phyloP scores from a whole-genome alignment of 1,284 basidiomycete genomes.

The Apiotrichum montevideense region DNA sequence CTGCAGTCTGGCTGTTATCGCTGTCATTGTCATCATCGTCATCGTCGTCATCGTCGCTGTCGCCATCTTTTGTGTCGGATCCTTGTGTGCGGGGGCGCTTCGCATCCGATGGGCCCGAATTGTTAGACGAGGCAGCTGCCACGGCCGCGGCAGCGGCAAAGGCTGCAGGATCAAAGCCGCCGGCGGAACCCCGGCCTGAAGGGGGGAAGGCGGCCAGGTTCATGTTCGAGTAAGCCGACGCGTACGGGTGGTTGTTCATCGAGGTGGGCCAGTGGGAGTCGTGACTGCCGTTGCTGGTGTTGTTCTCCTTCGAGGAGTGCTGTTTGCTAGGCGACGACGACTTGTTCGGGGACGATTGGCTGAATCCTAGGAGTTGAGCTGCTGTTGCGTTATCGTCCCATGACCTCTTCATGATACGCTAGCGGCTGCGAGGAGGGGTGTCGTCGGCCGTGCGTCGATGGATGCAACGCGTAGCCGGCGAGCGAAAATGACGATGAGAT shows the following conservation, averaged over 20 bases:
- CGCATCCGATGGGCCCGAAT: constrained; percentile 1
- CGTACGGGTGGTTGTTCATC: constrained; percentile 36
- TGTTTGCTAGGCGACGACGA: background rate
- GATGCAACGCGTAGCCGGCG: too few species aligned
- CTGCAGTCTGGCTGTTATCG: constrained; percentile 32
- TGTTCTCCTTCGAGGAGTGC: background rate
- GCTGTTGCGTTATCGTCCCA: constrained; percentile 9
- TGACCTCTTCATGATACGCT: constrained; percentile 11
- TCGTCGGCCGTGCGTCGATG: too few species aligned
- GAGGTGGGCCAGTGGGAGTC: background rate
- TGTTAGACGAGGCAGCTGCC: background rate
- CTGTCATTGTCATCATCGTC: constrained; percentile 31
- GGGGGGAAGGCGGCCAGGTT: constrained; percentile 18
- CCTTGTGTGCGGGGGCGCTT: constrained; percentile 12
- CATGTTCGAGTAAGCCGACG: constrained; percentile 34
- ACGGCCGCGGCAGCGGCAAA: constrained; percentile 1
- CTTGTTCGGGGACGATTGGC: background rate
- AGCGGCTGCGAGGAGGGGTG: too few species aligned
- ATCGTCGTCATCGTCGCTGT: constrained; percentile 12
- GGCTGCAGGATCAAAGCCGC: constrained; percentile 2
- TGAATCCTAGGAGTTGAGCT: background rate
- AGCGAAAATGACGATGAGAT: too few species aligned
- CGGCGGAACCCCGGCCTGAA: background rate
- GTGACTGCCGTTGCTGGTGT: background rate
- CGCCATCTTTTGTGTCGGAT: constrained; percentile 13